Base-by-base conservation (phyloP, 441 rosid species). In the Lepidium campestre region DNA sequence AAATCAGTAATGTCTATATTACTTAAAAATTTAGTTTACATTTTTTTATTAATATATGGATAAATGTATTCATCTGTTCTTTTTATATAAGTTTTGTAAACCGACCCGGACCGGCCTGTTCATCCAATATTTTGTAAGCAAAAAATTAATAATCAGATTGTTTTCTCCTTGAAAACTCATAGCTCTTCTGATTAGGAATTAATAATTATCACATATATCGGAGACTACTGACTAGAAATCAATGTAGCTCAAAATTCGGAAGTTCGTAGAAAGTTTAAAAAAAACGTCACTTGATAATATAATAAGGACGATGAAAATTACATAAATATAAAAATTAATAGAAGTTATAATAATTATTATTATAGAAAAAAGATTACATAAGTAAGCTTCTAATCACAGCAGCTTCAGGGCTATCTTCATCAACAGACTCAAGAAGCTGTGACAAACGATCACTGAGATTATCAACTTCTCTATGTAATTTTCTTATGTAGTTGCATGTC, bases 401-500 rank as follows among this genome's bases (percentile, higher is more conserved):
- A 72, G 97, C 95, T 75, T 90, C 92, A 27, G 83, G 91, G 50
- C 77, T 78, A 79, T 90, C 95, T 41, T 80, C 78, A 75, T 92
- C 95, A 49, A 87, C 70, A 6, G 89, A 85, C 29, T 77, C 87
- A 62, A 90, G 77, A 42, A 90, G 80, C 81, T 83, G 87, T 4
- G 89, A 82, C 35, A 90, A 70, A 52, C 93, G 76, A 70, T 83
- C 95, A 60, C 97, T 88, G 31, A 90, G 87, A 75, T 83, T 86
- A 56, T 86, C 97, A 17, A 88, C 88, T 55, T 90, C 97, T 75
- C 82, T 77, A 54, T 90, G 88, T 75, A 90, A 80, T 70, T 65
- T 87, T 70, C 84, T 82, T 17, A 90, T 87, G 73, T 87, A 88
- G 84, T 77, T 86, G 80, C 97, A 90, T 13, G 94, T 90, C 76